These are phyloP conservation scores for Solanum paucissectum DNA, from an alignment of 257 asterid species.

Conservation along the genomic window DNA sequence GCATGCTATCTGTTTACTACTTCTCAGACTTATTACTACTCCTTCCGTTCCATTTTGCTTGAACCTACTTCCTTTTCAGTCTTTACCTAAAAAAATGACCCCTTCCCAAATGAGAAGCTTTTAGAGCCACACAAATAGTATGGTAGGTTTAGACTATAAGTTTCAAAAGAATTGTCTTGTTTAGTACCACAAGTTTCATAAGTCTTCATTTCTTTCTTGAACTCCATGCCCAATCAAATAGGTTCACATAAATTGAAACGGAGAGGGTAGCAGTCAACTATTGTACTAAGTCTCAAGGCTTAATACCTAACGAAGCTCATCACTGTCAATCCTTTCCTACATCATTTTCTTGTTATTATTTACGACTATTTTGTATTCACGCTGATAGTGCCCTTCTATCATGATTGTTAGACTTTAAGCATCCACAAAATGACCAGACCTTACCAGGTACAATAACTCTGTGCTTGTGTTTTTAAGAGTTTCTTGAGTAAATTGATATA, in stretches of 20 bases:
- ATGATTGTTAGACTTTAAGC: not conserved
- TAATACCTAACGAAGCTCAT: not conserved
- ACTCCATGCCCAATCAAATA: not conserved
- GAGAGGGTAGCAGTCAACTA: not conserved
- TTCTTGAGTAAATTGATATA: not conserved
- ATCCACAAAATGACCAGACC: not conserved
- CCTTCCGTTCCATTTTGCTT: not conserved
- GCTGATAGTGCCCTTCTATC: not conserved
- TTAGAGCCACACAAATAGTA: not conserved
- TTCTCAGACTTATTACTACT: not conserved
- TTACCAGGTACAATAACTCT: not conserved
- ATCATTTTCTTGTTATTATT: not conserved
- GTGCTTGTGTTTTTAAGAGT: not conserved
- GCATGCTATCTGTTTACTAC: not conserved
- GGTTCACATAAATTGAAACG: not conserved
- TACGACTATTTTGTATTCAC: not conserved
- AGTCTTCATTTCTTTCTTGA: not conserved
- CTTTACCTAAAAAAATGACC: not conserved
- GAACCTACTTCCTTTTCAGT: not conserved
- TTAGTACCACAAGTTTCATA: not conserved
- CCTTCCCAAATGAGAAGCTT: not conserved
- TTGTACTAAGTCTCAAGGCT: not conserved
- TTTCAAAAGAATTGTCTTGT: not conserved
- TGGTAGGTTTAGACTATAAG: not conserved
- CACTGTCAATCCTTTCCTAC: not conserved